Evolutionary conservation across 257 asterid species (phyloP).

Genomic region (Apocynum venetum): DNA sequence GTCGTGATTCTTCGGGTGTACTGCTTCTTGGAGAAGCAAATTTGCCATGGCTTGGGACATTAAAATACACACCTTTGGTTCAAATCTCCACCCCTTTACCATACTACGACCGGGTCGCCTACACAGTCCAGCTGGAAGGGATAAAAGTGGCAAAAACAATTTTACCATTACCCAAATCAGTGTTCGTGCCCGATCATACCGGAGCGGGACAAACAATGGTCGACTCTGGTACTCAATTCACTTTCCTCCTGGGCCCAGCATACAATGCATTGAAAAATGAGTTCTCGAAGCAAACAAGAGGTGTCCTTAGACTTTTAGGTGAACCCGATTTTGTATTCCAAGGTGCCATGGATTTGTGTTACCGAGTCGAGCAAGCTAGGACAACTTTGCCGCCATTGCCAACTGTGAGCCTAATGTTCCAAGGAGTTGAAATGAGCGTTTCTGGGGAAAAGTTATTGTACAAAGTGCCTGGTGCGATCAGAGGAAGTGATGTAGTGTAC

Average conservation of each 20-base stretch:
- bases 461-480: constrained; percentile 44
- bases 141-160: constrained; percentile 45
- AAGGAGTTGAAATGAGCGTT: constrained; percentile 75
- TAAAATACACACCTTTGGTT: constrained; percentile 64
- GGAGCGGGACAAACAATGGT: constrained; percentile 94
- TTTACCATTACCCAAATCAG: constrained; percentile 46
- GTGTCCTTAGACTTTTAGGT: constrained; percentile 30
- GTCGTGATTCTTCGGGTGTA: constrained; percentile 57
- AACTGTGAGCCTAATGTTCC: constrained; percentile 53
- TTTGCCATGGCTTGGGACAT: constrained; percentile 43
- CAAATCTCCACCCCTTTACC: constrained; percentile 54
- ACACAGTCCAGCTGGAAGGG: constrained; percentile 67
- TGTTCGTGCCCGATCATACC: constrained; percentile 62
- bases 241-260: constrained; percentile 56
- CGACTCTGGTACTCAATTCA: constrained; percentile 88
- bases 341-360: constrained; percentile 85
- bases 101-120: constrained; percentile 64
- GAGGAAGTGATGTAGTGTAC: constrained; percentile 43
- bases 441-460: constrained; percentile 63
- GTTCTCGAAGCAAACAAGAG: constrained; percentile 48
- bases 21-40: constrained; percentile 53
- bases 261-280: constrained; percentile 51
- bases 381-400: constrained; percentile 43
- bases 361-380: constrained; percentile 32
- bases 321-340: constrained; percentile 65